Evolutionary conservation across 2,329 filamentous ascomycete genomes (phyloP).

Genomic region (Amylocarpus encephaloides): DNA sequence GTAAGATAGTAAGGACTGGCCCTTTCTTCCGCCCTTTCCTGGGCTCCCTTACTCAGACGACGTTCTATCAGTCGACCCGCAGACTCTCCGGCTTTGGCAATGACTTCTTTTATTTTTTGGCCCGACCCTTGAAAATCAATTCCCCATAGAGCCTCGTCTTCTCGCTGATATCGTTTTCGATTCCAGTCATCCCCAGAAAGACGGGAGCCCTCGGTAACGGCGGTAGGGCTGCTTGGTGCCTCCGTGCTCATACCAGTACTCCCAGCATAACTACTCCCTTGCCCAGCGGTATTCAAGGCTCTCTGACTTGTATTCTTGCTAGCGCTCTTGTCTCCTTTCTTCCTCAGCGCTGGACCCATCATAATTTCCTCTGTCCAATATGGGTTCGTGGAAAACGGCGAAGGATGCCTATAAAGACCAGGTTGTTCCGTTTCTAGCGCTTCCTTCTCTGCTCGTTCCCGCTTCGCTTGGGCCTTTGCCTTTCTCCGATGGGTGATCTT

Average conservation of each 20-base stretch:
- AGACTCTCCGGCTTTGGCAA: conserved; percentile 44
- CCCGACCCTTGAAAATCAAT: conserved; percentile 43
- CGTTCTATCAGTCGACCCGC: conserved; percentile 49
- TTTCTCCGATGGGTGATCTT: conserved; percentile 64
- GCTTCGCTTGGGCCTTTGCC: conserved; percentile 63
- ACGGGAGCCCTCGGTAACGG: conserved; percentile 39
- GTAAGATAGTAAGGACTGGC: conserved; percentile 29
- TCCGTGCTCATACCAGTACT: conserved; percentile 32
- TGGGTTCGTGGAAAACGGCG: conserved; percentile 78
- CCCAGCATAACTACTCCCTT: conserved; percentile 45
- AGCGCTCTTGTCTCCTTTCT: conserved; percentile 41
- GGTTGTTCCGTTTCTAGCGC: conserved; percentile 64
- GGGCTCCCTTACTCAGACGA: conserved; percentile 33
- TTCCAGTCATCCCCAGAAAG: conserved; percentile 61
- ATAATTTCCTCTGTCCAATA: conserved; percentile 85
- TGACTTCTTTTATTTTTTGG: conserved; percentile 44
- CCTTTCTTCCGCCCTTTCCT: conserved; percentile 32
- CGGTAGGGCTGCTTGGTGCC: conserved; percentile 38
- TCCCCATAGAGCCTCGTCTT: conserved; percentile 85
- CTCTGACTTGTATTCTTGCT: conserved; percentile 55
- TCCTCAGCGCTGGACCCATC: conserved; percentile 70
- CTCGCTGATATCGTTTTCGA: conserved; percentile 70
- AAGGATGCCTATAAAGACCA: conserved; percentile 69
- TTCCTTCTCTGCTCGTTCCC: conserved; percentile 59
- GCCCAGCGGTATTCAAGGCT: conserved; percentile 51